These are phyloP conservation scores for Orbilia ellipsospora DNA, from an alignment of 2,329 filamentous ascomycete genomes.

Conservation along the genomic window DNA sequence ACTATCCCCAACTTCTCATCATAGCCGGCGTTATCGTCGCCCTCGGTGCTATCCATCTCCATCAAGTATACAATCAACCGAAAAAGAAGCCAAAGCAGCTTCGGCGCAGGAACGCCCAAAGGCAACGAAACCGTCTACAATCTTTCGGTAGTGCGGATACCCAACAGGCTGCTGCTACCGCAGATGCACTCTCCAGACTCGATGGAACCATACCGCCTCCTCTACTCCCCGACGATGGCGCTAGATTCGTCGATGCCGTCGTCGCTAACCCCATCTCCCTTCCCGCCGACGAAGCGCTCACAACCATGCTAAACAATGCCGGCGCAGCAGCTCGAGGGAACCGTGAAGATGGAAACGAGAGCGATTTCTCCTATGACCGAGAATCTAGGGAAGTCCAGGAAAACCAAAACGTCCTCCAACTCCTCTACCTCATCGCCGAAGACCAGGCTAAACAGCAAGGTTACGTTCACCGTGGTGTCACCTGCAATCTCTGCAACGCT, in stretches of 20 bases:
- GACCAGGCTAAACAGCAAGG: slow-evolving; percentile 88
- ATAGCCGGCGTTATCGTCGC: slow-evolving; percentile 57
- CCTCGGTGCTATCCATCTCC: slow-evolving; percentile 56
- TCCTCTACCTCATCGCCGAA: slow-evolving; percentile 60
- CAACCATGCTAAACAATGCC: slow-evolving; percentile 53
- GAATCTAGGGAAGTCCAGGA: slow-evolving; percentile 57
- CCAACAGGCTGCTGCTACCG: slow-evolving; percentile 38
- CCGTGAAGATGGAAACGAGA: slow-evolving; percentile 55
- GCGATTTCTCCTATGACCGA: slow-evolving; percentile 56
- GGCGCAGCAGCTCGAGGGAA: slow-evolving; percentile 53
- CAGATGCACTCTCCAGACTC: slow-evolving; percentile 34
- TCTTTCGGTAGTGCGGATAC: slow-evolving; percentile 44
- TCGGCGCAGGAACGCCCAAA: slow-evolving; percentile 58
- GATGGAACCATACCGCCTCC: slow-evolving; percentile 36
- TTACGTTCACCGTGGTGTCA: slow-evolving; percentile 90
- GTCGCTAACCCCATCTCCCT: slow-evolving; percentile 55
- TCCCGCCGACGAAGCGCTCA: slow-evolving; percentile 46
- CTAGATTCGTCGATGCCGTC: slow-evolving; percentile 18
- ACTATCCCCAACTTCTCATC: slow-evolving; percentile 56
- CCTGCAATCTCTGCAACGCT: slow-evolving; percentile 88
- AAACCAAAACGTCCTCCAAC: slow-evolving; percentile 59
- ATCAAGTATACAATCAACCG: slow-evolving; percentile 56
- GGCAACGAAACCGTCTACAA: slow-evolving; percentile 50
- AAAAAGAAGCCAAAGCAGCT: slow-evolving; percentile 55
- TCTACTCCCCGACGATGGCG: slow-evolving; percentile 31